Base-by-base conservation (phyloP, 2,329 filamentous ascomycete genomes). In the Ceratocystis eucalypticola region DNA sequence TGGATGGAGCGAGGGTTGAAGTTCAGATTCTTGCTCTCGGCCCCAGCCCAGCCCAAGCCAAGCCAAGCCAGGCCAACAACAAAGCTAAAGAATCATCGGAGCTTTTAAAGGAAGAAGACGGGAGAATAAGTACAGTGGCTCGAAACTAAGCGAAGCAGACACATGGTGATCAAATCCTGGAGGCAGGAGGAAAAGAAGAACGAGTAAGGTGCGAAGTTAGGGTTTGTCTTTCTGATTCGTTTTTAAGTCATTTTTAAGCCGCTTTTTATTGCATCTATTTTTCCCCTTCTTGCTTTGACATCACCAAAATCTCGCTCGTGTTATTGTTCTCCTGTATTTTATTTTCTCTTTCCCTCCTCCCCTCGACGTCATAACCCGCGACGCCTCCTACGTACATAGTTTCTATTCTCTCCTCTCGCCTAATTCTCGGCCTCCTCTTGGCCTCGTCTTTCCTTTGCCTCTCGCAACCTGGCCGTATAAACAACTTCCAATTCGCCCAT, bases 211-310 rank as follows among this genome's bases (percentile, higher is more conserved):
- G 8, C 22, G 5, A 57, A 57, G 25, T 57, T 57, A 25, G 25
- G 10, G 25, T 30, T 57, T 25, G 15, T 57, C 17, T 17, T 17
- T 48, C 8, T 22, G 41, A n/a, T 30, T 25, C 45, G 10, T 48
- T 46, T 62, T 55, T 33, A 64, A 22, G 37, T 64, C 30, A 41
- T 53, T 55, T 50, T 50, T 50, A 20, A n/a, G 46, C 22, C 22
- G 7, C 12, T 10, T 50, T 50, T 50, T 50, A 25, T 20, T 20
- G 2, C 48, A 41, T 20, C 48, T 50, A 22, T 50, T 50, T 50
- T 50, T 25, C 48, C 10, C 7, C 33, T 17, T 64, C 4, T 48
- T 64, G n/a, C 44, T 53, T 20, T 5, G 17, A 22, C 44, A 44
- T 44, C 37, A 12, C 37, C 37, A 41, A 41, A 41, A 41, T 41